phyloP scores from a whole-genome alignment of 345 rosid genomes.

The Eucalyptus regnans region DNA sequence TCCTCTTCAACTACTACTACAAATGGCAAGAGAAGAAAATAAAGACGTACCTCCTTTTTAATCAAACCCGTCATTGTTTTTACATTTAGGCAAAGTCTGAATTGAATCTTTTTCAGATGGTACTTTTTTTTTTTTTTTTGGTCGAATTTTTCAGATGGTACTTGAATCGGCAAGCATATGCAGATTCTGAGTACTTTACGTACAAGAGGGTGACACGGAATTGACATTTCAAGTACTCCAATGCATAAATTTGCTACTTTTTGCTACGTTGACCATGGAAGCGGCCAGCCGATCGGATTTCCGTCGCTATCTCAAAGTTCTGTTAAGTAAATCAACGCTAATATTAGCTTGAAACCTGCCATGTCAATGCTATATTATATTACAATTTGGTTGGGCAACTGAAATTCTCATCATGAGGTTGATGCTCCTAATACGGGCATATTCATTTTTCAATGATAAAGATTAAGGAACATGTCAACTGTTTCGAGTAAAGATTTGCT shows the following conservation, averaged over 20 bases:
- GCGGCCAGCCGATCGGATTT: not conserved
- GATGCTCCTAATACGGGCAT: too few relatives aligned
- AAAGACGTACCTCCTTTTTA: not conserved
- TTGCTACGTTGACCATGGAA: not conserved
- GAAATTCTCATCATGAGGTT: too few relatives aligned
- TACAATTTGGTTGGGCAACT: too few relatives aligned
- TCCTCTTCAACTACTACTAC: not conserved
- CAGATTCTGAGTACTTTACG: not conserved
- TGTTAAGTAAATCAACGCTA: too few relatives aligned
- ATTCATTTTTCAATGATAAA: too few relatives aligned
- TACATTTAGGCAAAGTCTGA: not conserved
- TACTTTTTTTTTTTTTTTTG: too few relatives aligned
- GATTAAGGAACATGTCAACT: too few relatives aligned
- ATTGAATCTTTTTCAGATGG: not conserved
- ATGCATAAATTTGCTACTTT: not conserved
- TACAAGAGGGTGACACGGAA: not conserved
- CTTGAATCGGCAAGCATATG: not conserved
- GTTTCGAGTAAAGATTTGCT: too few relatives aligned
- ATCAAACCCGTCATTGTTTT: not conserved
- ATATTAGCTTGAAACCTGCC: too few relatives aligned
- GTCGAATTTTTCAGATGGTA: not conserved
- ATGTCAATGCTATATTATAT: too few relatives aligned
- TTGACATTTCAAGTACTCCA: not conserved
- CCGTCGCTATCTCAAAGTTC: not conserved
- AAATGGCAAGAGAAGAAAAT: not conserved